Evolutionary conservation across 257 asterid genomes (phyloP).

Genomic region (Solanum arcanum): DNA sequence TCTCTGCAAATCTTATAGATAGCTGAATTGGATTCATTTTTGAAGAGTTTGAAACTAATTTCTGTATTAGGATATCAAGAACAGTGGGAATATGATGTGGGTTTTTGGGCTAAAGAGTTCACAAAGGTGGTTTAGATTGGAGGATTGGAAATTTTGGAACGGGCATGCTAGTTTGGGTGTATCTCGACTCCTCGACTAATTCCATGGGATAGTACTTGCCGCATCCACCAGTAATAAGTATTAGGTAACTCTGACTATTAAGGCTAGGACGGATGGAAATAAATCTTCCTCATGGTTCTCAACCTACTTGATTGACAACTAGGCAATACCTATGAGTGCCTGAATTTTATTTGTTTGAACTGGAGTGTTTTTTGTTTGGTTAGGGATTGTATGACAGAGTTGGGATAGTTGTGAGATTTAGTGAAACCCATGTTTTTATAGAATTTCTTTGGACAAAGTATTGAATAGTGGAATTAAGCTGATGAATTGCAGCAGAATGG

Average conservation of each 20-base stretch:
- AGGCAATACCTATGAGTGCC: not conserved
- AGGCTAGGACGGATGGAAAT: not conserved
- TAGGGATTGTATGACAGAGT: not conserved
- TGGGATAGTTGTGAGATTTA: not conserved
- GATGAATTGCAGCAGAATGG: not conserved
- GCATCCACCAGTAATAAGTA: not conserved
- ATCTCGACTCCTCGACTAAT: not conserved
- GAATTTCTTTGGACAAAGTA: not conserved
- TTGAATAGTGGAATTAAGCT: not conserved
- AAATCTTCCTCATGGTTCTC: not conserved
- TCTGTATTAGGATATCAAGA: not conserved
- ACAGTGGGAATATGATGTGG: not conserved
- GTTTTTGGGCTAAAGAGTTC: not conserved
- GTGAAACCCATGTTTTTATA: not conserved
- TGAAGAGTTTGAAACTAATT: not conserved
- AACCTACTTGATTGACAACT: not conserved
- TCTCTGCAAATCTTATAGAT: not conserved
- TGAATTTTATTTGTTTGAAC: not conserved
- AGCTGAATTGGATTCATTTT: not conserved
- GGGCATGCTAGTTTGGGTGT: not conserved
- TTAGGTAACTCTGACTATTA: not conserved
- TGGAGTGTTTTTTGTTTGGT: not conserved
- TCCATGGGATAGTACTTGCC: not conserved
- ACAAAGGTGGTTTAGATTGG: not conserved
- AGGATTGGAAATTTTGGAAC: not conserved